Evolutionary conservation across 2,329 filamentous ascomycete genomes (phyloP), one percentile per base, ranked within the genome.

Genomic region (Metarhizium brunneum): DNA sequence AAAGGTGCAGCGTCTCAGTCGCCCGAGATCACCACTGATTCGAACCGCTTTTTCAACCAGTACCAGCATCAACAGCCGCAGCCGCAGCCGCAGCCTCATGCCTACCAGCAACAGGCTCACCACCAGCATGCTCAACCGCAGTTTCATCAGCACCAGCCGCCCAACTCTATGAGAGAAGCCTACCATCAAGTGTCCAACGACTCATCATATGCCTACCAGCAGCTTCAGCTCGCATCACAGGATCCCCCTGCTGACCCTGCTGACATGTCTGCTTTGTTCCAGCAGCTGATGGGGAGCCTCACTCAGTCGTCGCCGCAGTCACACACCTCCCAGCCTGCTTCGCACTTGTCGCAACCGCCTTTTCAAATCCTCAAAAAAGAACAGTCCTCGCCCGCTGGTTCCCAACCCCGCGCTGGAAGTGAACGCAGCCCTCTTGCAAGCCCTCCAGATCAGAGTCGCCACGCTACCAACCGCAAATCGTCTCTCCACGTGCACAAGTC

Each of bases 321-420:
- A 55, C 68, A 68, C 52, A 71, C 56, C 69, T n/a, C 71, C 38
- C 71, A 71, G 69, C 62, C 25, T 56, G 56, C 40, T 42, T 7
- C 56, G 50, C 35, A 61, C 63, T 65, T 69, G 30, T 65, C 67
- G 53, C 66, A 71, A 25, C 65, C 69, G n/a, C 53, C 70, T 47
- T 72, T 77, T 56, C 76, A 80, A 61, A 75, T 79, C 56, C 66
- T 80, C 30, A 80, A 80, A 67, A 82, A 81, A 68, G 71, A 73
- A 18, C 67, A 68, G 53, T 55, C 65, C 58, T 71, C 74, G 56
- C 71, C 75, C 38, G 65, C 69, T 53, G 66, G 65, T 48, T 70
- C 71, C 2, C 66, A 69, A 54, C 72, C 72, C 59, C 70, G 65
- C 29, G 61, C 69, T 54, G 66, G 69, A 47, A 71, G 66, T 60